Percentiles rank a stretch among this genome's conserved stretches.
Conservation (phyloP, 495 filamentous ascomycete genomes). For the Penicillium herquei region DNA sequence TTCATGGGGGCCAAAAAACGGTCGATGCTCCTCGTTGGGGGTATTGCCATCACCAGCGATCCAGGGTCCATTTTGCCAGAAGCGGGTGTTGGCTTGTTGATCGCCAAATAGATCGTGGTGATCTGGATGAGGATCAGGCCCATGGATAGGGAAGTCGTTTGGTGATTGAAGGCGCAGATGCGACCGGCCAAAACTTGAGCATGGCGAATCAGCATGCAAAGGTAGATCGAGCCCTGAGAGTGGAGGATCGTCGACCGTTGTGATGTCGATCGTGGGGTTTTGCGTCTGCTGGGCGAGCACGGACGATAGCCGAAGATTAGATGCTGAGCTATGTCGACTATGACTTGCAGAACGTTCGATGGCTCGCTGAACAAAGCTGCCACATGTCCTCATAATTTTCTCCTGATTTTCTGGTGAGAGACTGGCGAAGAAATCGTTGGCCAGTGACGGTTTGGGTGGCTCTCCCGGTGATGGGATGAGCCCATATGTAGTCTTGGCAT, state of each 20-base stretch:
- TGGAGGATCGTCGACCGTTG: slow-evolving; percentile 43
- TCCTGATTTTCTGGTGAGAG: slow-evolving; percentile 42
- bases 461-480: slow-evolving; percentile 37
- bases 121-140: slow-evolving; percentile 40
- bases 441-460: slow-evolving; percentile 40
- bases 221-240: slow-evolving; percentile 42
- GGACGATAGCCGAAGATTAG: slow-evolving; percentile 44
- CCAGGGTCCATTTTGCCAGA: slow-evolving; percentile 51
- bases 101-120: slow-evolving; percentile 51
- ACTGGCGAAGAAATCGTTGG: slow-evolving; percentile 46
- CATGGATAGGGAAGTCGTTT: slow-evolving; percentile 44
- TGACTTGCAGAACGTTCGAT: slow-evolving; percentile 42
- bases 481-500: slow-evolving; percentile 42
- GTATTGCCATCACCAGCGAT: slow-evolving; percentile 48
- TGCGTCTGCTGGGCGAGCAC: slow-evolving; percentile 46
- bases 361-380: slow-evolving; percentile 47
- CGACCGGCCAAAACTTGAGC: slow-evolving; percentile 49
- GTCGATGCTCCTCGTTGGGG: slow-evolving; percentile 48
- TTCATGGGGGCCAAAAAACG: slow-evolving; percentile 49
- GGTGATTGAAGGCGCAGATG: slow-evolving; percentile 48
- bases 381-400: slow-evolving; percentile 47
- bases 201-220: slow-evolving; percentile 46
- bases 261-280: slow-evolving; percentile 50
- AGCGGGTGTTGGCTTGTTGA: slow-evolving; percentile 49
- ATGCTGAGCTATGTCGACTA: slow-evolving; percentile 44